Percentiles rank a stretch among this genome's conserved stretches.
Conservation (phyloP, 495 filamentous ascomycete species). For the Haplographium delicatum region DNA sequence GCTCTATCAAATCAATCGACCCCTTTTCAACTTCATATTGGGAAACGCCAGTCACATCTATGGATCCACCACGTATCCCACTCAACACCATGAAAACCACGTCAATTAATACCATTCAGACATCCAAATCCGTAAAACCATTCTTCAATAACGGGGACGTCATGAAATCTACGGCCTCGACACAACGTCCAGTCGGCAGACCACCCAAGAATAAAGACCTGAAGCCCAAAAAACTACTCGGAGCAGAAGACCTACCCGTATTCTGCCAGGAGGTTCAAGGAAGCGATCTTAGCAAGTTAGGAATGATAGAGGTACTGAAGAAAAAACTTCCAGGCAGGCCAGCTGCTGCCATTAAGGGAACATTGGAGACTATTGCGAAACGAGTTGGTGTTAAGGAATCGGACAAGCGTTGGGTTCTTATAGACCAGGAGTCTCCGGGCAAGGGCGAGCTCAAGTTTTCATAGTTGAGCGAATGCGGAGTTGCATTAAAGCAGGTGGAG, state of each 20-base stretch:
- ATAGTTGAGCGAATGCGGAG: too few relatives aligned
- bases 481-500: too few relatives aligned
- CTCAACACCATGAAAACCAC: conserved; percentile 28
- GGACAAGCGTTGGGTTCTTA: conserved; percentile 22
- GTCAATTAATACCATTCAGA: not conserved
- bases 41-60: conserved; percentile 39
- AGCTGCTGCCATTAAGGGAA: conserved; percentile 66
- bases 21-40: conserved; percentile 84
- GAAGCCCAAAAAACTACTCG: conserved; percentile 44
- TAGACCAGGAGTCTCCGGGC: too few relatives aligned
- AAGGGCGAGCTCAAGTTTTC: too few relatives aligned
- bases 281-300: conserved; percentile 62
- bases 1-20: conserved; percentile 59
- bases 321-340: conserved; percentile 67
- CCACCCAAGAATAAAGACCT: conserved; percentile 1
- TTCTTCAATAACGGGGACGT: conserved; percentile 16
- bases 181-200: not conserved
- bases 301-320: conserved; percentile 66
- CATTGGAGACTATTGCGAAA: conserved; percentile 63
- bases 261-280: conserved; percentile 40
- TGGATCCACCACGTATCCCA: conserved; percentile 34
- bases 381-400: conserved; percentile 38
- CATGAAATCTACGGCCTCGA: conserved; percentile 6
- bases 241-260: conserved; percentile 57
- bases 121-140: conserved; percentile 12